Conservation (phyloP, 2,329 filamentous ascomycete species). For the Herpotrichia juniperi region DNA sequence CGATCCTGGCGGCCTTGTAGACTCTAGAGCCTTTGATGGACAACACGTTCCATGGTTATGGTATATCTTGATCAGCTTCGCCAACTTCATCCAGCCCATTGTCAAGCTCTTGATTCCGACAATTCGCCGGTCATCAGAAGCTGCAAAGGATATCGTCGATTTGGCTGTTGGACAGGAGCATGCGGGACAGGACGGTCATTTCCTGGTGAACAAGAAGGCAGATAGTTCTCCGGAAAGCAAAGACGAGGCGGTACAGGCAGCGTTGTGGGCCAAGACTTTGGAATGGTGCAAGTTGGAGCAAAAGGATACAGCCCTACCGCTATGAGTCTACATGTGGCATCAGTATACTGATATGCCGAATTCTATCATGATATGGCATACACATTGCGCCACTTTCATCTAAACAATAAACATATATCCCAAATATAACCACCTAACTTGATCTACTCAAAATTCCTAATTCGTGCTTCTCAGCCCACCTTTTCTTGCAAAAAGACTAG, state of each 20-base stretch:
- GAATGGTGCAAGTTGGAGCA: constrained; percentile 34
- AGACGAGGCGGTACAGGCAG: constrained; percentile 36
- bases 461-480: constrained; percentile 19
- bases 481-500: constrained; percentile 50
- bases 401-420: too few relatives aligned
- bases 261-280: constrained; percentile 42
- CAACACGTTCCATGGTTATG: constrained; percentile 38
- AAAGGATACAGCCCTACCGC: constrained; percentile 11
- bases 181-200: constrained; percentile 44
- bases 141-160: constrained; percentile 38
- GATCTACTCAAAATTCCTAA: not conserved
- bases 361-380: too few relatives aligned
- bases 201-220: constrained; percentile 35
- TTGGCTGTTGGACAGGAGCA: constrained; percentile 30
- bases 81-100: constrained; percentile 35
- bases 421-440: too few relatives aligned
- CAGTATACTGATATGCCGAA: too few relatives aligned
- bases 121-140: constrained; percentile 35
- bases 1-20: constrained; percentile 39
- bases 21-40: constrained; percentile 45
- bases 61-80: constrained; percentile 28
- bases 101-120: constrained; percentile 33
- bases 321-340: too few relatives aligned
- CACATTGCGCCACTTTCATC: too few relatives aligned
- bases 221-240: constrained; percentile 38